phyloP scores from a whole-genome alignment of 1,284 basidiomycete genomes.

The Cutaneotrichosporon sp. region DNA sequence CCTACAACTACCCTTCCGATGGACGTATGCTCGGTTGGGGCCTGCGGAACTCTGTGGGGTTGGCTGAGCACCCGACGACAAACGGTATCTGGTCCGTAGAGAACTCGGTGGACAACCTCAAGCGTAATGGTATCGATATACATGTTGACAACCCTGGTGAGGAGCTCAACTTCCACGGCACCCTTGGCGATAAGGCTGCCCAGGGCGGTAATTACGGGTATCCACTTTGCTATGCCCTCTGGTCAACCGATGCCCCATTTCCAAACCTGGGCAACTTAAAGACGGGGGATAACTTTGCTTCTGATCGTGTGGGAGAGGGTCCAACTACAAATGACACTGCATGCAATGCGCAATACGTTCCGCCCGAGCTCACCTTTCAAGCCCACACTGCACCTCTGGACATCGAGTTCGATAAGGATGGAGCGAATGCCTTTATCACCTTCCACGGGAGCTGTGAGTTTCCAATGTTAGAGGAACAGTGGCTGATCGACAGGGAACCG shows the following conservation, averaged over 20 bases:
- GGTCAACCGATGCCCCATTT: slow-evolving; percentile 3
- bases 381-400: slow-evolving; percentile 16
- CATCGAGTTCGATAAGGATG: slow-evolving; percentile 9
- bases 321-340: neutral
- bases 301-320: neutral
- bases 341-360: slow-evolving; percentile 5
- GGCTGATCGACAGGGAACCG: slow-evolving; percentile 12
- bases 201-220: slow-evolving; percentile 10
- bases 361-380: slow-evolving; percentile 8
- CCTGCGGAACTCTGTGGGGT: slow-evolving; percentile 12
- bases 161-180: slow-evolving; percentile 18
- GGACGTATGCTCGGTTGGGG: slow-evolving; percentile 11
- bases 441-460: slow-evolving; percentile 17
- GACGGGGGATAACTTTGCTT: slow-evolving; percentile 6
- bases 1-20: neutral
- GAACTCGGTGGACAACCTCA: slow-evolving; percentile 14
- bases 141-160: slow-evolving; percentile 15
- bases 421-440: slow-evolving; percentile 7
- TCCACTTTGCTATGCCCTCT: slow-evolving; percentile 12
- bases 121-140: slow-evolving; percentile 5
- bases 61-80: slow-evolving; percentile 10
- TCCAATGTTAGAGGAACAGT: neutral
- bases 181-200: neutral
- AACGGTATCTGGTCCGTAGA: slow-evolving; percentile 12
- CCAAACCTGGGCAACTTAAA: slow-evolving; percentile 1